Conservation (phyloP, 305 asterid genomes). For the Fraxinus sp. region DNA sequence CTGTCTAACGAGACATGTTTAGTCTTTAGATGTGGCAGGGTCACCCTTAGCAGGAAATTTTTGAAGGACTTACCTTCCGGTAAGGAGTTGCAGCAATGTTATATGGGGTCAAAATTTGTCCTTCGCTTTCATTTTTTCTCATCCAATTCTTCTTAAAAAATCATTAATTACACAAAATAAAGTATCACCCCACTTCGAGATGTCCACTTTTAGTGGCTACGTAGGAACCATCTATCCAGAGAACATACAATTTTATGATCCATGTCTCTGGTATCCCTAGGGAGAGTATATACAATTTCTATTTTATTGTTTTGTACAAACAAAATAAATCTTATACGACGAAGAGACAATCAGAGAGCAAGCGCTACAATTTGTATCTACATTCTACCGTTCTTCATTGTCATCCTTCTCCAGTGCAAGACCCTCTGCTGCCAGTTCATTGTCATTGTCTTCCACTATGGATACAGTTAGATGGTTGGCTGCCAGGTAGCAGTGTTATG, state of each 20-base stretch:
- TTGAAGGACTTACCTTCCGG: neutral
- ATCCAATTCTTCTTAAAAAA: no score
- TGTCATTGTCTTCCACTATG: no score
- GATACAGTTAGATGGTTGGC: no score
- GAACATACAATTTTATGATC: neutral
- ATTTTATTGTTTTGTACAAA: neutral
- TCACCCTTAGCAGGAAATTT: neutral
- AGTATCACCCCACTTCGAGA: neutral
- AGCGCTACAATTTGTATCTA: neutral
- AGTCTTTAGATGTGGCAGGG: neutral
- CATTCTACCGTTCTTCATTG: constrained; percentile 38
- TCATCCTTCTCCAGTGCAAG: constrained; percentile 80
- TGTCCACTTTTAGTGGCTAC: neutral
- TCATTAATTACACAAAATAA: no score
- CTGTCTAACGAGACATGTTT: neutral
- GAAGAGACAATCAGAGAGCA: neutral
- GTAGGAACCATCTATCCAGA: neutral
- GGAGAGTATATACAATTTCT: neutral
- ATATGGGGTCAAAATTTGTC: neutral
- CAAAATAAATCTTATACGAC: neutral
- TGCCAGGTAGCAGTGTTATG: no score
- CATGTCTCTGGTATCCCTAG: neutral
- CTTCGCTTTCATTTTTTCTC: neutral
- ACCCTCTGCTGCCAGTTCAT: constrained; percentile 76
- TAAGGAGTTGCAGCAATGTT: neutral